Percentiles rank a stretch among this genome's conserved stretches.
Conservation (phyloP, 306 rosid species). For the Dicorynia guianensis region DNA sequence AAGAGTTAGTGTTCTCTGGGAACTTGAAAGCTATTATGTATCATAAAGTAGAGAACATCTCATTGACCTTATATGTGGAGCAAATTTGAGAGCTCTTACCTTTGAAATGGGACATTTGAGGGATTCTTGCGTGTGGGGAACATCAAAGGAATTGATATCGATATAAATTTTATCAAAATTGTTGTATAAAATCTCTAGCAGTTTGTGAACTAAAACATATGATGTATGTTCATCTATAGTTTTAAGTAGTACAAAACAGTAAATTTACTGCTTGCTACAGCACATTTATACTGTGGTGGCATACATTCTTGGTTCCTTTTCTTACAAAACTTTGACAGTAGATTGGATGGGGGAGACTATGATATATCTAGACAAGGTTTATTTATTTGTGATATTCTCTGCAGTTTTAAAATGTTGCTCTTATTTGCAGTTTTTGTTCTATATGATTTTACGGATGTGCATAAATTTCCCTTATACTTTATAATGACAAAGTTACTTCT, state of each 20-base stretch:
- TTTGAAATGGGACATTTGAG: neutral
- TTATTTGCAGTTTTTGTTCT: neutral
- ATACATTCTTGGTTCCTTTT: neutral
- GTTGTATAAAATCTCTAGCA: neutral
- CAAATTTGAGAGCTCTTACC: conserved; percentile 2
- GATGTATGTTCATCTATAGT: neutral
- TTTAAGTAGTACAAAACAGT: neutral
- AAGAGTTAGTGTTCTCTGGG: conserved; percentile 6
- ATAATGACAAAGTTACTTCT: neutral
- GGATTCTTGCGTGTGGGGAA: neutral
- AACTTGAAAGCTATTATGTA: conserved; percentile 3
- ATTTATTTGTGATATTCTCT: neutral
- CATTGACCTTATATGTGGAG: neutral
- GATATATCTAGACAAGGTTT: neutral
- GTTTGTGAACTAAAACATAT: neutral
- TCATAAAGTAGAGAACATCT: conserved; percentile 9
- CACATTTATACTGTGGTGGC: neutral
- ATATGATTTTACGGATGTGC: neutral
- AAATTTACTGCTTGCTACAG: conserved; percentile 1
- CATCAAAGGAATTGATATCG: conserved; percentile 1
- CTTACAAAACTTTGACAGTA: neutral
- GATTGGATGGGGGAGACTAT: neutral
- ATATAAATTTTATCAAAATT: neutral
- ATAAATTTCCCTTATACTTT: too few relatives aligned
- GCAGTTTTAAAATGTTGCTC: neutral